Evolutionary conservation across 2,329 filamentous ascomycete species (phyloP), one percentile per base, ranked within the genome.

Genomic region (Emericellopsis cladophorae): DNA sequence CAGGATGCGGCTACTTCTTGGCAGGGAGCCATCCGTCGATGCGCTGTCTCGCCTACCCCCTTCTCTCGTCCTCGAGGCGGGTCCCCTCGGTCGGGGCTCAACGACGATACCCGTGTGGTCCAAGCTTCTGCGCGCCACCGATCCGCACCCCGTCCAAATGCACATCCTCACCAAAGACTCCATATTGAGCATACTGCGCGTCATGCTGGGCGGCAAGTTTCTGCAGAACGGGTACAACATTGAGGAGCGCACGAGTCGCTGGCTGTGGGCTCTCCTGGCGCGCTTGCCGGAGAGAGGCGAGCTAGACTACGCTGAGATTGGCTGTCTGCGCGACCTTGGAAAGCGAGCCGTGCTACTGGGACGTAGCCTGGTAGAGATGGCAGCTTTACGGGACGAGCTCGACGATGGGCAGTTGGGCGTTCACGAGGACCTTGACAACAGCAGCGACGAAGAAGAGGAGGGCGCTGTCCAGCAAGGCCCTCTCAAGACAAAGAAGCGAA

Each of bases 221-320:
- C 70, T 82, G 40, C 72, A 70, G 36, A 72, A 70, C 39, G 74
- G 72, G n/a, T 60, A 67, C 18, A 68, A 71, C 24, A 65, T 87
- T 24, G 67, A 76, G 22, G 72, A 75, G 50, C 73, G 79, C 37
- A 78, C 84, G 5, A 88, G 86, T 44, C 72, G 78, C 14, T 96
- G 90, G 90, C 66, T 85, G 4, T 95, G 88, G 89, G 79, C 82
- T 0, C 60, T 95, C 43, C 66, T 95, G 36, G 86, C 84, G 3
- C 74, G 79, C 43, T 70, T 90, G 44, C 80, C 84, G 1, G 83
- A 85, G 31, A 65, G 76, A 9, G 87, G 87, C 2, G 79, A 84
- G 56, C 65, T 95, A 56, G 76, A 77, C 45, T 82, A 85, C 46
- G 74, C 78, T 35, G 83, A 92, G 52, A 75, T 94, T 26, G 81